A percentile compares a stretch with the other conserved stretches of the same genome.
phyloP scores from a whole-genome alignment of 176 grass and related monocot species.

The Avena insularis region DNA sequence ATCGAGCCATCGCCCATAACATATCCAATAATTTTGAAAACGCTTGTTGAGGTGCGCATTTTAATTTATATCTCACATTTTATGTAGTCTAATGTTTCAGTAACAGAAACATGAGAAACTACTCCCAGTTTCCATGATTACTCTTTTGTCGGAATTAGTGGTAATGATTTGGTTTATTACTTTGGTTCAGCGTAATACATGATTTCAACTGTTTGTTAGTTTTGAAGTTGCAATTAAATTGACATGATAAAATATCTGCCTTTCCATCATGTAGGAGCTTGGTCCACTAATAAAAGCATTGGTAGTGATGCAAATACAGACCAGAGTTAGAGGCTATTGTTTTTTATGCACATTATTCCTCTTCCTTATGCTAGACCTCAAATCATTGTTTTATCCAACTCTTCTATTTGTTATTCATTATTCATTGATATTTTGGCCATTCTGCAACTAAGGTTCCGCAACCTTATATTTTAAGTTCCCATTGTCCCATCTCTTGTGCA shows the following conservation, averaged over 20 bases:
- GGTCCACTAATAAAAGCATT: not conserved
- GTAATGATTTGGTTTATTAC: not conserved
- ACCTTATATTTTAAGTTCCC: not conserved
- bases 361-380: not conserved
- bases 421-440: conserved; percentile 12
- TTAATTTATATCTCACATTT: conserved; percentile 34
- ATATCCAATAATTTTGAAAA: conserved; percentile 69
- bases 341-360: not conserved
- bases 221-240: not conserved
- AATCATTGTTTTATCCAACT: not conserved
- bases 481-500: not conserved
- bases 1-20: too few relatives aligned
- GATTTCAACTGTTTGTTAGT: not conserved
- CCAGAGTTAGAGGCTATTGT: too few relatives aligned
- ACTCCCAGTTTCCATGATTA: not conserved
- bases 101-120: conserved; percentile 18
- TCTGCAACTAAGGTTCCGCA: not conserved
- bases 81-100: not conserved
- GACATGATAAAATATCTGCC: not conserved
- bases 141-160: not conserved
- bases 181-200: conserved; percentile 30
- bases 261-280: not conserved
- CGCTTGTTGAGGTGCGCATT: conserved; percentile 72
- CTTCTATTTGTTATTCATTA: not conserved
- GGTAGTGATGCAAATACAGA: not conserved